Base-by-base conservation (phyloP, 2,329 filamentous ascomycete species). In the Colletotrichum sp. region DNA sequence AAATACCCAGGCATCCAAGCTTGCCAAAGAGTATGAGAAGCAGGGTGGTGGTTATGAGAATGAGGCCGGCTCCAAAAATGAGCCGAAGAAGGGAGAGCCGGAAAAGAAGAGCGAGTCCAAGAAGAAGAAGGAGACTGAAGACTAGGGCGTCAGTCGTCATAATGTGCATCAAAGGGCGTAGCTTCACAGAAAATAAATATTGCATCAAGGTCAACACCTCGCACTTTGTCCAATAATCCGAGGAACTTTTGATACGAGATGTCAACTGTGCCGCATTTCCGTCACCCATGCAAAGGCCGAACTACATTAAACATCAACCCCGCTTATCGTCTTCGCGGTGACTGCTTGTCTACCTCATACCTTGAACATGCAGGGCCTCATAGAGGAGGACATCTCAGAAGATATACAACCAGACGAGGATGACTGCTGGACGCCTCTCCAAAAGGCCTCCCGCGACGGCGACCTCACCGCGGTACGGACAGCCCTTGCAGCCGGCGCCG, bases 21-120 rank as follows among this genome's bases (percentile, higher is more conserved):
- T 86, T 6, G 84, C 84, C 3, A 86, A 87, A 71, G 85, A 86
- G 77, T 86, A 87, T 66, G 85, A 87, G 80, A 85, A 84, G 78
- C 83, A 84, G 55, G 85, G 86, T 1, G 85, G 85, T 6, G 85
- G 79, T 2, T 87, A 86, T 66, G 84, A 86, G 79, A 84, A 87
- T 44, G 82, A 85, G 78, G 76, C 85, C 1, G 84, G 84, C 1
- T 86, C 85, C 10, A 86, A 87, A 78, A 86, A 86, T 30, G 80
- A 82, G 72, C 80, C 81, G 1, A 80, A 81, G 75, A 81, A 79
- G 73, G 82, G 82, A 24, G 71, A 74, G 10, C 82, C 81, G 1
- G 72, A 80, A 59, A 77, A 79, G 10, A 83, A 83, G 77, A 81
- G 79, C 39, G 77, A 79, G 52, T 71, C 72, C 10, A 79, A 80